A percentile compares a stretch with the other conserved stretches of the same genome.
Evolutionary conservation across 345 rosid species (phyloP).

Genomic region (Hypericum perforatum): DNA sequence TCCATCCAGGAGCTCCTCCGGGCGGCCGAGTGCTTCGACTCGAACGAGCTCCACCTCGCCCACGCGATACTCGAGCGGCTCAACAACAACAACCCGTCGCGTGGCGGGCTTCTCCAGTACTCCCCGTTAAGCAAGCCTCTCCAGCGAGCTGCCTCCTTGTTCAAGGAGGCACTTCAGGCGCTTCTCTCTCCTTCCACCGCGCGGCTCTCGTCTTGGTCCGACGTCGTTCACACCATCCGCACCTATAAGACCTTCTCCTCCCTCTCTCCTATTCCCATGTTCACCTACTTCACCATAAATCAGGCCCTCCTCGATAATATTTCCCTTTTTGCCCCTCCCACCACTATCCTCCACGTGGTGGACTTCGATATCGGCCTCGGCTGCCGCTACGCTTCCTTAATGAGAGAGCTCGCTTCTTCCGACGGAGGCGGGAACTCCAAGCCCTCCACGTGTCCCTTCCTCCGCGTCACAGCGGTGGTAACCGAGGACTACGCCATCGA

Average conservation of each 20-base stretch:
- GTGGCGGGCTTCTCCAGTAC: constrained; percentile 21
- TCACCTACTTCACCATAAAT: constrained; percentile 71
- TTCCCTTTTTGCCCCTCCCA: constrained; percentile 34
- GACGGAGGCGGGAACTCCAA: constrained; percentile 23
- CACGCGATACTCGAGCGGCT: constrained; percentile 76
- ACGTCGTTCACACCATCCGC: constrained; percentile 58
- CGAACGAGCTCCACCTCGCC: constrained; percentile 63
- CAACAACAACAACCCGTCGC: constrained; percentile 17
- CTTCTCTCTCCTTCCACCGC: constrained; percentile 36
- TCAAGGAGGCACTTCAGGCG: constrained; percentile 72
- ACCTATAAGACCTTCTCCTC: constrained; percentile 65
- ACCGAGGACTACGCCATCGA: constrained; percentile 59
- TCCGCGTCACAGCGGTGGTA: constrained; percentile 75
- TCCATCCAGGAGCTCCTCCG: constrained; percentile 66
- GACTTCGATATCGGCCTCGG: constrained; percentile 94
- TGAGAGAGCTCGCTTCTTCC: constrained; percentile 76
- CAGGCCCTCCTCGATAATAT: constrained; percentile 66
- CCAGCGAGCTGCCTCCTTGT: constrained; percentile 77
- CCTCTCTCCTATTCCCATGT: constrained; percentile 84
- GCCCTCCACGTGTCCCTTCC: constrained; percentile 26
- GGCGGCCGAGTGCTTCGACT: constrained; percentile 73
- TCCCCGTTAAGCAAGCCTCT: constrained; percentile 65
- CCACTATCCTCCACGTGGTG: constrained; percentile 59
- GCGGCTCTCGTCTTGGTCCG: constrained; percentile 51
- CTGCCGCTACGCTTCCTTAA: constrained; percentile 80